Percentiles rank a stretch among this genome's conserved stretches.
These are phyloP conservation scores for Nemania sp. DNA, from an alignment of 2,329 filamentous ascomycete genomes.

Conservation along the genomic window DNA sequence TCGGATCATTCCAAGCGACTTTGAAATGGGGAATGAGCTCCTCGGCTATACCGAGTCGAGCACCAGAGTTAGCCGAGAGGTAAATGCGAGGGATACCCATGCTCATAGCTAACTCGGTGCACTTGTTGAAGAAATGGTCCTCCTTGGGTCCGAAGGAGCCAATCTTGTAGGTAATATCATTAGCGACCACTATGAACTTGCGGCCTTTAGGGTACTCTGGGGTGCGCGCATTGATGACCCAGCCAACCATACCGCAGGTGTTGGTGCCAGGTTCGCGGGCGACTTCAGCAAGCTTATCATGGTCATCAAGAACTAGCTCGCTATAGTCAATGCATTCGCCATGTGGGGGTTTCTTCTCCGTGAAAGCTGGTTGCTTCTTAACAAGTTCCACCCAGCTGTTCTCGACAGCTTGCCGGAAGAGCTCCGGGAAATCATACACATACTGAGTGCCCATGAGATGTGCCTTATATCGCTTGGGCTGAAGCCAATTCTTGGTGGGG, in stretches of 20 bases:
- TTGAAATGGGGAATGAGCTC: slow-evolving; percentile 97
- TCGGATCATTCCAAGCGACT: slow-evolving; percentile 89
- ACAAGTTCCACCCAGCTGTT: slow-evolving; percentile 86
- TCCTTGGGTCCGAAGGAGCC: slow-evolving; percentile 96
- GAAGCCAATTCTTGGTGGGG: slow-evolving; percentile 96
- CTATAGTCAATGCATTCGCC: slow-evolving; percentile 94
- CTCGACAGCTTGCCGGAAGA: slow-evolving; percentile 97
- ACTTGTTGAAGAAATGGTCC: slow-evolving; percentile 99
- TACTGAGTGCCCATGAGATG: slow-evolving; percentile 99
- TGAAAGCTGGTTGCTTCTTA: slow-evolving; percentile 72
- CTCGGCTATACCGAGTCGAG: slow-evolving; percentile 93
- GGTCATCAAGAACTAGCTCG: slow-evolving; percentile 93
- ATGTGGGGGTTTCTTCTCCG: slow-evolving; percentile 78
- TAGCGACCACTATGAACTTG: slow-evolving; percentile 94
- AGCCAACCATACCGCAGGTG: slow-evolving; percentile 96
- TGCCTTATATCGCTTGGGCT: slow-evolving; percentile 99
- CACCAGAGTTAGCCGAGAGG: slow-evolving; percentile 97
- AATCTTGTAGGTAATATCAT: slow-evolving; percentile 99
- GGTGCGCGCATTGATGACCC: slow-evolving; percentile 92
- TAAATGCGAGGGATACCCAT: slow-evolving; percentile 96
- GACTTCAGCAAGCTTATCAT: slow-evolving; percentile 89
- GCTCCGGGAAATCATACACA: slow-evolving; percentile 98
- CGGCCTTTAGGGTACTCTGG: slow-evolving; percentile 93
- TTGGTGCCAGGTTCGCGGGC: slow-evolving; percentile 95
- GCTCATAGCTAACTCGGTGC: slow-evolving; percentile 92